Evolutionary conservation across 2,329 filamentous ascomycete genomes (phyloP), one percentile per base, ranked within the genome.

Genomic region (Aspergillus sp.): DNA sequence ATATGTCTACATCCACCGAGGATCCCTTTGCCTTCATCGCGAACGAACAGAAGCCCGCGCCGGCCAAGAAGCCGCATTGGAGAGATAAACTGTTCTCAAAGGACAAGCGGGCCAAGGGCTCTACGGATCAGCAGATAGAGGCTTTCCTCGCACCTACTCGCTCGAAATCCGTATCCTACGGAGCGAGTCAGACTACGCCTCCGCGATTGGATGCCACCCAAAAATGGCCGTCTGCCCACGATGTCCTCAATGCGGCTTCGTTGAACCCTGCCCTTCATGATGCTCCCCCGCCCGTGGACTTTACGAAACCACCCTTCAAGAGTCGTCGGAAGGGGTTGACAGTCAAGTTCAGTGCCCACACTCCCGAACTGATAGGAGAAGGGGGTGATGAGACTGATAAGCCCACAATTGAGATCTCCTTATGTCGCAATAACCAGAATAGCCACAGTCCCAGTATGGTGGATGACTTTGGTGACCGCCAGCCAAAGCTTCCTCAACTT

Each of bases 371-470:
- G 63, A 97, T 98, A 70, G 94, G 94, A 50, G 89, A 94, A 75
- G 94, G 94, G 60, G 94, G 94, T 36, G 94, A 97, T 70, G 92
- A 97, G 74, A 89, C 90, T 57, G 87, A 91, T 57, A 79, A 84
- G 8, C 90, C 91, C 1, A 85, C 88, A 1, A 80, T 87, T 19
- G 90, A 95, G 71, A 89, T 97, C 57, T 88, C 87, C 5, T 83
- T 81, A 72, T 80, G 62, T 71, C 73, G 67, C 72, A 72, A 64
- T 56, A 67, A 61, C 28, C 59, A 63, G 25, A 65, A 65, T 10
- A 67, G 59, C 39, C 58, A 63, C 39, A 69, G 74, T 19, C 50
- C 58, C 13, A 60, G 23, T 28, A 47, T 57, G 21, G 19, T 45
- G 45, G 55, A 51, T 53, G 52, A 60, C 25, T 75, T 71, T 19